These are phyloP conservation scores for Zygotorulaspora chibaensis DNA, from an alignment of 805 yeast species.

Conservation along the genomic window DNA sequence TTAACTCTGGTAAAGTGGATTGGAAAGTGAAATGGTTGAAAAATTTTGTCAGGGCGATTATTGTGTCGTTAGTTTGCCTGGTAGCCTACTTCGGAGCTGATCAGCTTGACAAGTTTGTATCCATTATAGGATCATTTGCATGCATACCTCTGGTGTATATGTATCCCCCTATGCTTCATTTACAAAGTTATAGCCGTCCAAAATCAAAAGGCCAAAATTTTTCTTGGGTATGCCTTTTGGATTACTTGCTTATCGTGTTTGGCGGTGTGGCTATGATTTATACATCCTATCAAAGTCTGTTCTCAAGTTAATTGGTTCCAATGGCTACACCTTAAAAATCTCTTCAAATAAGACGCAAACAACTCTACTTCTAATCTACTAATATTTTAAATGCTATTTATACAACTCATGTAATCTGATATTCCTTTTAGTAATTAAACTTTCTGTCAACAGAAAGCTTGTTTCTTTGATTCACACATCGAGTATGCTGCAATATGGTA, in stretches of 20 bases:
- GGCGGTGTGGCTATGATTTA: constrained; percentile 63
- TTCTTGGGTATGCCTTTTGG: constrained; percentile 40
- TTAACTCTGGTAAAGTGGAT: constrained; percentile 53
- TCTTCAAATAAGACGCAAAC: not conserved
- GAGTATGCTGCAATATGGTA: no score
- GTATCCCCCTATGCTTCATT: constrained; percentile 78
- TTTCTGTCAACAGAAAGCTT: not conserved
- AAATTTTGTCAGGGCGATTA: constrained; percentile 50
- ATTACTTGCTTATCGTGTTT: constrained; percentile 46
- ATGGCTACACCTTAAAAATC: not conserved
- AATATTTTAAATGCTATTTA: not conserved
- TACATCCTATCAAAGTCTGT: constrained; percentile 58
- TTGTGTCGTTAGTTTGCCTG: constrained; percentile 51
- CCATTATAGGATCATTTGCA: constrained; percentile 79
- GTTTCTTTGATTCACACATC: not conserved
- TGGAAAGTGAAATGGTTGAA: constrained; percentile 59
- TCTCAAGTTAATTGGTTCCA: constrained; percentile 13
- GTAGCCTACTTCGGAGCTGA: constrained; percentile 66
- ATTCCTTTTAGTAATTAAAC: not conserved
- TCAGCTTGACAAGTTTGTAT: constrained; percentile 67
- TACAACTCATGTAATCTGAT: not conserved
- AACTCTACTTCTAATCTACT: not conserved
- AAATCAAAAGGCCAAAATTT: constrained; percentile 9
- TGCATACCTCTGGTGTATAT: constrained; percentile 82
- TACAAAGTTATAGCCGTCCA: constrained; percentile 44